Conservation (phyloP, 495 filamentous ascomycete genomes). For the Penicillium nucicola region DNA sequence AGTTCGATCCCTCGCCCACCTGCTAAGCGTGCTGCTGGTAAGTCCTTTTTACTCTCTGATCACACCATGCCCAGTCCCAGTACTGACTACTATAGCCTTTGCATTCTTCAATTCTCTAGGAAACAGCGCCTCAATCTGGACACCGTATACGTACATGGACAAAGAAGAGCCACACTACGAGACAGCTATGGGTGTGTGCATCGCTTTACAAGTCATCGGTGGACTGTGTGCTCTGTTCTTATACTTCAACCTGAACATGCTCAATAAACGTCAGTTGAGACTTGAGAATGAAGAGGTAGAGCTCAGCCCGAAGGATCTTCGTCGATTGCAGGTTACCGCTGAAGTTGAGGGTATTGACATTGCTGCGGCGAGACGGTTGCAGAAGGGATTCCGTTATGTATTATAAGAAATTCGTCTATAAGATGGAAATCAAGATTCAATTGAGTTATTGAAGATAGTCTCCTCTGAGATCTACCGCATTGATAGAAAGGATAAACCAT, state of each 20-base stretch:
- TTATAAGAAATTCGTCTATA: conserved; percentile 9
- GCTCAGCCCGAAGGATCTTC: conserved; percentile 39
- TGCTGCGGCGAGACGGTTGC: conserved; percentile 39
- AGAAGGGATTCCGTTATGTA: conserved; percentile 50
- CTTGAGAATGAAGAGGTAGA: conserved; percentile 42
- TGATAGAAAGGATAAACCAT: too few relatives aligned
- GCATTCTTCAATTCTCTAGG: conserved; percentile 54
- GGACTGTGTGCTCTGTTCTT: conserved; percentile 35
- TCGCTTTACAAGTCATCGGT: conserved; percentile 43
- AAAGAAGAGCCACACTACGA: conserved; percentile 38
- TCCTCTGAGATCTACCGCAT: too few relatives aligned
- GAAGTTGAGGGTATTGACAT: conserved; percentile 48
- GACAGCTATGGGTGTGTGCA: conserved; percentile 45
- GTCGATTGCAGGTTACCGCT: conserved; percentile 42
- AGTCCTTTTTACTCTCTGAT: neutral
- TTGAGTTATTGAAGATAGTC: too few relatives aligned
- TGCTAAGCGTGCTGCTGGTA: conserved; percentile 48
- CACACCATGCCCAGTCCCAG: too few relatives aligned
- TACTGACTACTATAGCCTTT: conserved; percentile 26
- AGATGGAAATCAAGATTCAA: neutral
- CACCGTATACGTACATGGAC: conserved; percentile 47
- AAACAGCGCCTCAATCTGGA: conserved; percentile 55
- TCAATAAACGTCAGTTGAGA: conserved; percentile 46
- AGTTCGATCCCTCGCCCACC: conserved; percentile 50
- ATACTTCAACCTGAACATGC: conserved; percentile 36